These are phyloP conservation scores for Sclerotinia nivalis DNA, from an alignment of 2,329 filamentous ascomycete genomes.

Conservation along the genomic window DNA sequence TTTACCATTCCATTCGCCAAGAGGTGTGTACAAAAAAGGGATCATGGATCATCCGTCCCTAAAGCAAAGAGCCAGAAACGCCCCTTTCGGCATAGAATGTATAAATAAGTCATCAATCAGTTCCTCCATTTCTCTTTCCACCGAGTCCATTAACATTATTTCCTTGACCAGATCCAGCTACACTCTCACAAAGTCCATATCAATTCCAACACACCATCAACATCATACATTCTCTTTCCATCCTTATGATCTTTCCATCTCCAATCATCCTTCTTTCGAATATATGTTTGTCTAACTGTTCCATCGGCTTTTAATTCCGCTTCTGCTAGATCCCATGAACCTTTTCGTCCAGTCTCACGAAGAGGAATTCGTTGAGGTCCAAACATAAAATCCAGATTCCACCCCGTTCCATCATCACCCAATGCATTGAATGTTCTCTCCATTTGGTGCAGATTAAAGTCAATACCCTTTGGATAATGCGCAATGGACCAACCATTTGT, in stretches of 20 bases:
- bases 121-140: neutral
- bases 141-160: conserved; percentile 10
- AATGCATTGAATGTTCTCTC: conserved; percentile 37
- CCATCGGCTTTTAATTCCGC: conserved; percentile 50
- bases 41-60: neutral
- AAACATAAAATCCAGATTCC: conserved; percentile 50
- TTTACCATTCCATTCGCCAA: conserved; percentile 1
- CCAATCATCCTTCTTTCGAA: conserved; percentile 53
- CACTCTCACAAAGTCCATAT: conserved; percentile 52
- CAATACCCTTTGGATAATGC: conserved; percentile 38
- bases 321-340: conserved; percentile 56
- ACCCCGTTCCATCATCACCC: conserved; percentile 37
- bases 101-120: conserved; percentile 16
- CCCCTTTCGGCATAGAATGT: conserved; percentile 11
- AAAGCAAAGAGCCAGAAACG: conserved; percentile 17
- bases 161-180: neutral
- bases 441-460: conserved; percentile 40
- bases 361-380: conserved; percentile 52
- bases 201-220: conserved; percentile 58
- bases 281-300: conserved; percentile 55
- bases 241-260: conserved; percentile 49
- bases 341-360: conserved; percentile 52
- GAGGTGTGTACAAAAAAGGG: conserved; percentile 11
- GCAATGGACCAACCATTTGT: conserved; percentile 39
- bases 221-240: conserved; percentile 52